phyloP scores from a whole-genome alignment of 768 basidiomycete species.

The Rhizopogon rudus region DNA sequence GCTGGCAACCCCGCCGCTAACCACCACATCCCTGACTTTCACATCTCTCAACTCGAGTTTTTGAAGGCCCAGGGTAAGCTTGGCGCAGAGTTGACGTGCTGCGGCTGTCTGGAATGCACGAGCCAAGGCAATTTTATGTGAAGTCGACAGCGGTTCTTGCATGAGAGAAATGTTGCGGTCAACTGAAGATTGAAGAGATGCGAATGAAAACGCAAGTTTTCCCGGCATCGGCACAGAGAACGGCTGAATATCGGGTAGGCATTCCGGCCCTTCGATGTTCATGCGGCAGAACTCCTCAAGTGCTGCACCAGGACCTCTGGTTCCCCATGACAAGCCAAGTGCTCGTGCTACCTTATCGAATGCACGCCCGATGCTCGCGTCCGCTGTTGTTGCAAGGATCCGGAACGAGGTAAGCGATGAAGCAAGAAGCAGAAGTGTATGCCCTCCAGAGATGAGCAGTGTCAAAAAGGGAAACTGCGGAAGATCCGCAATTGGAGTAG shows the following conservation, averaged over 20 bases:
- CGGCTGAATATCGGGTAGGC: conserved; percentile 27
- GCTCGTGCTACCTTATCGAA: conserved; percentile 82
- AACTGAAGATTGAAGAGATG: conserved; percentile 69
- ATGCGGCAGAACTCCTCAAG: conserved; percentile 64
- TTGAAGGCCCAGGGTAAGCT: conserved; percentile 38
- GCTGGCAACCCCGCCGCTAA: conserved; percentile 92
- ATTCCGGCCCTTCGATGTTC: conserved; percentile 12
- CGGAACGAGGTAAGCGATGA: conserved; percentile 51
- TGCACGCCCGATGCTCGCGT: conserved; percentile 72
- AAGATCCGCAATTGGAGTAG: conserved; percentile 36
- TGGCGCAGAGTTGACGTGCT: conserved; percentile 69
- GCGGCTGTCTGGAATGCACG: conserved; percentile 70
- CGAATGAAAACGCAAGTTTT: conserved; percentile 70
- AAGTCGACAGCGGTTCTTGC: conserved; percentile 25
- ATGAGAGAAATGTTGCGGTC: conserved; percentile 49
- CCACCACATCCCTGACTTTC: conserved; percentile 56
- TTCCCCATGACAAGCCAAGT: conserved; percentile 60
- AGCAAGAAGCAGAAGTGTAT: conserved; percentile 83
- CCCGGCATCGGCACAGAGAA: conserved; percentile 48
- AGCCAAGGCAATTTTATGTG: conserved; percentile 43
- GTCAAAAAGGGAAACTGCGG: conserved; percentile 84
- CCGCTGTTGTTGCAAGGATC: conserved; percentile 69
- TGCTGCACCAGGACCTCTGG: conserved; percentile 71
- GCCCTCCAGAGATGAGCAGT: conserved; percentile 89
- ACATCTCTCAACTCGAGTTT: conserved; percentile 45